phyloP scores from a whole-genome alignment of 2,329 filamentous ascomycete species.

The Alternaria novae-zelandiae region DNA sequence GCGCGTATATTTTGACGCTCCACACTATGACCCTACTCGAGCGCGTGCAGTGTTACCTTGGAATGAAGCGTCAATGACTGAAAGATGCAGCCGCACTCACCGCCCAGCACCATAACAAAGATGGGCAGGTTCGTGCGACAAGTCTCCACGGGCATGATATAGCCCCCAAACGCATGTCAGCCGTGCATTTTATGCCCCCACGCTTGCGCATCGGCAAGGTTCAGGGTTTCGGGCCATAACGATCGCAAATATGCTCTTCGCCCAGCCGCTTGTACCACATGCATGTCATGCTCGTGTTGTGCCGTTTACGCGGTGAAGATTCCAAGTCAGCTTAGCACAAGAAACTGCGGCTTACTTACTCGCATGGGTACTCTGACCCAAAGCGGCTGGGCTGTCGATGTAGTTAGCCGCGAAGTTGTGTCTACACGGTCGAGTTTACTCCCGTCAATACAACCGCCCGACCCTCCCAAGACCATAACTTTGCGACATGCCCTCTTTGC shows the following conservation, averaged over 20 bases:
- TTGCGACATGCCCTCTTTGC: not conserved
- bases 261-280: not conserved
- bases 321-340: not conserved
- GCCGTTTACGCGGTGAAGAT: fast-evolving
- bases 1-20: not conserved
- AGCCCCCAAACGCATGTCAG: not conserved
- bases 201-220: not conserved
- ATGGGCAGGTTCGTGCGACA: not conserved
- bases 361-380: no score
- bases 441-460: not conserved
- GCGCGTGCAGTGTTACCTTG: not conserved
- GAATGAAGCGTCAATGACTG: not conserved
- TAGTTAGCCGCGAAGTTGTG: not conserved
- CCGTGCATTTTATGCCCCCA: not conserved
- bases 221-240: not conserved
- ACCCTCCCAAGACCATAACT: fast-evolving
- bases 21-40: not conserved
- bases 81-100: not conserved
- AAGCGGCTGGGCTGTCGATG: fast-evolving
- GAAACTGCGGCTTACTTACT: not conserved
- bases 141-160: not conserved
- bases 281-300: no score
- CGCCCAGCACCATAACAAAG: not conserved
- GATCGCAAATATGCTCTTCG: conserved; percentile 10
- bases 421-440: not conserved